Evolutionary conservation across 768 basidiomycete genomes (phyloP), one percentile per base, ranked within the genome.

Genomic region (Auriscalpium vulgare): DNA sequence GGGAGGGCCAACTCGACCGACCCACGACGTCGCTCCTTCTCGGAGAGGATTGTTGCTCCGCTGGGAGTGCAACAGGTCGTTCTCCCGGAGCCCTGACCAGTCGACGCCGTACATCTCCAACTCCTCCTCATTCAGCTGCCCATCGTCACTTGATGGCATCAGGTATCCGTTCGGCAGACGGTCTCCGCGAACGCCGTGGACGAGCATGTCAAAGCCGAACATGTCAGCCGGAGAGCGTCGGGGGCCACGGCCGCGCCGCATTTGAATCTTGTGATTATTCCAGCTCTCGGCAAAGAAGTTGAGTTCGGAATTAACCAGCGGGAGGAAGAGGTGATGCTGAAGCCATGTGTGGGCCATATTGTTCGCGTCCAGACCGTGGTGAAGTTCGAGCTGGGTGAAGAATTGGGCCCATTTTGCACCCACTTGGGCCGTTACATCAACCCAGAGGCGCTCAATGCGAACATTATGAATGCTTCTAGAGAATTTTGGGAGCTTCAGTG

Each of bases 401-500:
- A 63, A 63, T 16, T 53, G 40, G 14, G 56, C 50, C 66, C 66
- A 65, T 34, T 56, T 64, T 16, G 49, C 52, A 14, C 69, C 68
- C 59, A 50, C 11, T 51, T 48, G 65, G 66, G 46, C 37, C 6
- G 59, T 65, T 7, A 66, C 64, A 49, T 66, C 66, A n/a, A 56
- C 52, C 67, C 67, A 67, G 10, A 68, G 52, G 10, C 65, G 53
- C 53, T 68, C 67, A 47, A 67, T 67, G 9, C 65, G 61, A 7
- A 55, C 55, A 57, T 67, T 66, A 54, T 67, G 65, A 8, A 66
- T 56, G 43, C 62, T 63, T 43, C 65, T 66, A 40, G 54, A 29
- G 36, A 14, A 50, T 35, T 56, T 7, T 36, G 17, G 36, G 40
- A 7, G 2, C 35, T 37, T 7, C 43, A 37, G 50, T 35, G 36